phyloP scores from a whole-genome alignment of 257 asterid species.

The Rauvolfia tetraphylla region DNA sequence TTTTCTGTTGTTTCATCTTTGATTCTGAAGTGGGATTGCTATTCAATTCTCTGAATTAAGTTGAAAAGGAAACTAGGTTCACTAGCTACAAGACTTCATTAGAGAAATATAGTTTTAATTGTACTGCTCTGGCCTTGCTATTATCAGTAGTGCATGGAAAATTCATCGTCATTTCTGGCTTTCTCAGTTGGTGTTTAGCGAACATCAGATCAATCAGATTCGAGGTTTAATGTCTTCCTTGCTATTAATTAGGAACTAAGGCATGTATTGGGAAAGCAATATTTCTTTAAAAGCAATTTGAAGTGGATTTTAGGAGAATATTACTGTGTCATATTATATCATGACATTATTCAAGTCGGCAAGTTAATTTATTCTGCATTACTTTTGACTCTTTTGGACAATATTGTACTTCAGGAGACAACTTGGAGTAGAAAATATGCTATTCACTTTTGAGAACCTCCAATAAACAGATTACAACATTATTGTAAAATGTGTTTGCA shows the following conservation, averaged over 20 bases:
- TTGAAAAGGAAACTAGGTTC: not conserved
- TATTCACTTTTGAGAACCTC: not conserved
- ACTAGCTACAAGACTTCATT: not conserved
- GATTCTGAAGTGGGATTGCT: not conserved
- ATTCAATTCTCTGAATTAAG: not conserved
- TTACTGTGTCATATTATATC: not conserved
- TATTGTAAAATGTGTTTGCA: conserved; percentile 22
- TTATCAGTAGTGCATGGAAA: not conserved
- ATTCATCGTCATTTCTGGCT: not conserved
- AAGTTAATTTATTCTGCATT: not conserved
- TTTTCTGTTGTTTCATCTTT: not conserved
- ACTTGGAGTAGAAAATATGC: not conserved
- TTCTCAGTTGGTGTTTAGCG: not conserved
- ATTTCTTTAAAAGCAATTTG: not conserved
- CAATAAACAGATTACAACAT: not conserved
- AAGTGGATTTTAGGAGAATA: not conserved
- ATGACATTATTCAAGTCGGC: not conserved
- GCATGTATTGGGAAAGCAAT: not conserved
- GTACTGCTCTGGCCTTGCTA: not conserved
- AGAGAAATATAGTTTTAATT: no score
- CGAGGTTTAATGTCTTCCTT: not conserved
- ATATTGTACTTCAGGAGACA: not conserved
- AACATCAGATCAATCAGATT: no score
- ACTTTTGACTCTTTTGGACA: not conserved
- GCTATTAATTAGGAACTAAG: no score